Evolutionary conservation across 768 basidiomycete genomes (phyloP).

Genomic region (Polyporus arcularius): DNA sequence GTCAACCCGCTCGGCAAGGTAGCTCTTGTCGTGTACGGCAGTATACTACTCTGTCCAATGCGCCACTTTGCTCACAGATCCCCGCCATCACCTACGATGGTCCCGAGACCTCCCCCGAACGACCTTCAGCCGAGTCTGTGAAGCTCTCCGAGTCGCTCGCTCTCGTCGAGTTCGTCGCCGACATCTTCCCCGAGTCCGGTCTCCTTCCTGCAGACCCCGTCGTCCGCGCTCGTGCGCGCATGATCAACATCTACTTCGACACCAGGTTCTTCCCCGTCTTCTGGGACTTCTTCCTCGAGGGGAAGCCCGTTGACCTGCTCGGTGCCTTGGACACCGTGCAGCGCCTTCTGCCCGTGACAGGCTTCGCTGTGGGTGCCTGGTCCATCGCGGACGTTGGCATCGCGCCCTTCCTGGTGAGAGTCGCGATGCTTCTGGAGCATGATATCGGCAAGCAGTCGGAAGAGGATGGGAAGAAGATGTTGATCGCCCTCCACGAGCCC

Average conservation of each 20-base stretch:
- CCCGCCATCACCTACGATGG: conserved; percentile 64
- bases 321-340: conserved; percentile 52
- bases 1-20: conserved; percentile 71
- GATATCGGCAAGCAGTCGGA: conserved; percentile 52
- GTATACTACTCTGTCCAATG: not conserved
- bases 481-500: conserved; percentile 42
- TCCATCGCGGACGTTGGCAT: conserved; percentile 64
- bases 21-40: not conserved
- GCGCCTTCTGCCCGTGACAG: conserved; percentile 45
- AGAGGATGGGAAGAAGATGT: conserved; percentile 48
- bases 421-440: conserved; percentile 44
- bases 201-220: conserved; percentile 59
- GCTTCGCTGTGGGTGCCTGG: conserved; percentile 47
- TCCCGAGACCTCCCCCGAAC: conserved; percentile 49
- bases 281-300: conserved; percentile 40
- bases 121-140: conserved; percentile 56
- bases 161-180: conserved; percentile 65
- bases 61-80: conserved; percentile 35
- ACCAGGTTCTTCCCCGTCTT: conserved; percentile 37
- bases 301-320: conserved; percentile 41
- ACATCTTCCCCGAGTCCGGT: conserved; percentile 47
- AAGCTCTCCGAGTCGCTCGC: conserved; percentile 66
- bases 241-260: conserved; percentile 56
- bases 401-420: conserved; percentile 57
- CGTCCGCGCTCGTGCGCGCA: conserved; percentile 54